Evolutionary conservation across 139 green algal species (phyloP).

Genomic region (Zygnema circumcarinatum): DNA sequence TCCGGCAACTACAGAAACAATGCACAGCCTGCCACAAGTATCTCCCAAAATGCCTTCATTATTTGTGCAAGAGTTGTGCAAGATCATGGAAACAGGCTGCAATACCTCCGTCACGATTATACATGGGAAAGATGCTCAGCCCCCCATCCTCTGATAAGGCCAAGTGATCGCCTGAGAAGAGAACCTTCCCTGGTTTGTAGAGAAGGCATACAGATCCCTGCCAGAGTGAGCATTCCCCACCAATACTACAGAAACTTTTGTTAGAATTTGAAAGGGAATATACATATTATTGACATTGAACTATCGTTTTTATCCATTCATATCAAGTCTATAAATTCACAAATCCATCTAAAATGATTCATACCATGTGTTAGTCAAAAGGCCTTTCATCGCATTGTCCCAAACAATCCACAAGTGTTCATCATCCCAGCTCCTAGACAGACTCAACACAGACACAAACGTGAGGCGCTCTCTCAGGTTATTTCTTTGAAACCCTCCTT

Average conservation of each 20-base stretch:
- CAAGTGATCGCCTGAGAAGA: constrained; percentile 51
- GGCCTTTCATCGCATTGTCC: background rate
- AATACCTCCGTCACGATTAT: constrained; percentile 35
- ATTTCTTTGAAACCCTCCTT: too few species aligned
- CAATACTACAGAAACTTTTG: background rate
- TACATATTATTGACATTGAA: background rate
- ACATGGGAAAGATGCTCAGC: background rate
- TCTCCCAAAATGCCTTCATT: background rate
- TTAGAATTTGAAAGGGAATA: background rate
- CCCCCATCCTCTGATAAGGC: constrained; percentile 21
- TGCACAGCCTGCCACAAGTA: background rate
- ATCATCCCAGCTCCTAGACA: too few species aligned
- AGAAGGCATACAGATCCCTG: constrained; percentile 39
- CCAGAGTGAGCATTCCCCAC: background rate
- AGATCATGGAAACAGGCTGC: background rate
- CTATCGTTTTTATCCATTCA: background rate
- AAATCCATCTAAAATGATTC: background rate
- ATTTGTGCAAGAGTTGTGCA: background rate
- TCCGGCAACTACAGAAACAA: background rate
- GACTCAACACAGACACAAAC: too few species aligned
- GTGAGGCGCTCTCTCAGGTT: too few species aligned
- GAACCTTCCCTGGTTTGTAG: constrained; percentile 21
- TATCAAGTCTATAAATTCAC: background rate
- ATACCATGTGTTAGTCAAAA: background rate
- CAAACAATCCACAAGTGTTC: background rate